Evolutionary conservation across 2,329 filamentous ascomycete species (phyloP), one percentile per base, ranked within the genome.

Genomic region (Thielaviopsis punctulata): DNA sequence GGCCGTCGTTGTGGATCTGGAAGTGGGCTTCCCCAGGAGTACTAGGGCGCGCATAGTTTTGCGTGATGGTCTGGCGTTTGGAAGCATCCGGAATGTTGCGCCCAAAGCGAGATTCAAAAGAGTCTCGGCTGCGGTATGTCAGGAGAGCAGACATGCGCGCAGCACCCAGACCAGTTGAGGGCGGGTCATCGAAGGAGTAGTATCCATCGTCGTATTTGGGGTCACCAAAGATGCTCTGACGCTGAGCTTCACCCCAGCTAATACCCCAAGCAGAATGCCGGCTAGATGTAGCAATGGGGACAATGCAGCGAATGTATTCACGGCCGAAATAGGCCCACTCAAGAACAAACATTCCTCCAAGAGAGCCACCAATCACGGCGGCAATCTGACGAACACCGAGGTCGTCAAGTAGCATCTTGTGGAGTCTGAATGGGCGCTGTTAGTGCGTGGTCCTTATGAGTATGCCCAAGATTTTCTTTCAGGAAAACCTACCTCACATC

Each of bases 121-220:
- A 96, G 68, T 98, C 90, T 49, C 92, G 85, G 64, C 88, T 95
- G 59, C 92, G 81, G 68, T 98, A 98, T 6, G 92, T 98, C 60
- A 98, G 72, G 36, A 98, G 77, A 1, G 92, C 92, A 53, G 89
- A 87, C 92, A 98, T 98, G 61, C 92, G 87, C 23, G 92, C 92
- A 7, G 92, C 92, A 12, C 89, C 88, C 2, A 98, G 76, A 0
- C 92, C 92, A 1, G 88, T 84, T 0, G 80, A 72, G 0, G 92
- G 92, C 30, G 89, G 89, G 59, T 96, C 87, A 27, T 84, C 76
- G 60, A 92, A 93, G 1, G 79, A 62, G 64, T 96, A 98, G 68
- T 95, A 96, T 45, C 92, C 92, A 62, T 96, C 89, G 56, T 95
- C 88, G 65, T 98, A 98, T 69, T 95, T 96, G 27, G 92, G 92